Conservation (phyloP, 139 green algal genomes). For the Chlamydomonas asymmetrica region DNA sequence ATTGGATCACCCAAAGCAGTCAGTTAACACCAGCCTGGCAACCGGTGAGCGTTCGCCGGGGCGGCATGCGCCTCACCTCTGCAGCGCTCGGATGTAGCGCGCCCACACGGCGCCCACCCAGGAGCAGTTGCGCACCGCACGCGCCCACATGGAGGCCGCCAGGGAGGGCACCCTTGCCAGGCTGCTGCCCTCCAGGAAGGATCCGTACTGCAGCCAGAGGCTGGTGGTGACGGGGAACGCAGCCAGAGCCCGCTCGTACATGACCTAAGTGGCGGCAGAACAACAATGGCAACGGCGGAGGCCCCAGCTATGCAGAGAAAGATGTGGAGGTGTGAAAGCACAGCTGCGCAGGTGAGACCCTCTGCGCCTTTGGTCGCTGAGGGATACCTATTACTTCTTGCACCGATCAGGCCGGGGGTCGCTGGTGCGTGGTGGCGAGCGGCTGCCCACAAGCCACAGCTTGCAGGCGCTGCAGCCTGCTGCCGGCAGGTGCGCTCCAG, state of each 20-base stretch:
- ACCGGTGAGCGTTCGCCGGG: not conserved
- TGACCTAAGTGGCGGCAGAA: slow-evolving; percentile 39
- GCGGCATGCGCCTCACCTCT: too few relatives aligned
- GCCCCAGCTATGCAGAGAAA: too few relatives aligned
- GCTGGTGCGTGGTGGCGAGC: too few relatives aligned
- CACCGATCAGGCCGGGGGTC: too few relatives aligned
- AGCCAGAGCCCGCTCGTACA: slow-evolving; percentile 83
- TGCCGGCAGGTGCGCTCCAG: too few relatives aligned
- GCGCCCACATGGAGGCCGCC: slow-evolving; percentile 48
- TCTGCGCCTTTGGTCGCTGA: not conserved
- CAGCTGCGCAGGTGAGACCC: too few relatives aligned
- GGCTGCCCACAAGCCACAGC: too few relatives aligned
- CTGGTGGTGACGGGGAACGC: slow-evolving; percentile 78
- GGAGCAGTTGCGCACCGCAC: slow-evolving; percentile 82
- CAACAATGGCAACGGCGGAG: too few relatives aligned
- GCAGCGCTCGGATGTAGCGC: slow-evolving; percentile 46
- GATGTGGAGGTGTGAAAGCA: too few relatives aligned
- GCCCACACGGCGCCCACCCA: slow-evolving; percentile 81
- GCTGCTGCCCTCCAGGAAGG: slow-evolving; percentile 64
- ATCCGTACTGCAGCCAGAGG: slow-evolving; percentile 79
- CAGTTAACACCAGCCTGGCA: not conserved
- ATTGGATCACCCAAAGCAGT: too few relatives aligned
- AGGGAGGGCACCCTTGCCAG: slow-evolving; percentile 25
- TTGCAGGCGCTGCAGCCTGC: too few relatives aligned
- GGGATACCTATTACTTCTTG: too few relatives aligned